Conservation (phyloP, 257 asterid genomes). For the Nyctanthes arbortristis region DNA sequence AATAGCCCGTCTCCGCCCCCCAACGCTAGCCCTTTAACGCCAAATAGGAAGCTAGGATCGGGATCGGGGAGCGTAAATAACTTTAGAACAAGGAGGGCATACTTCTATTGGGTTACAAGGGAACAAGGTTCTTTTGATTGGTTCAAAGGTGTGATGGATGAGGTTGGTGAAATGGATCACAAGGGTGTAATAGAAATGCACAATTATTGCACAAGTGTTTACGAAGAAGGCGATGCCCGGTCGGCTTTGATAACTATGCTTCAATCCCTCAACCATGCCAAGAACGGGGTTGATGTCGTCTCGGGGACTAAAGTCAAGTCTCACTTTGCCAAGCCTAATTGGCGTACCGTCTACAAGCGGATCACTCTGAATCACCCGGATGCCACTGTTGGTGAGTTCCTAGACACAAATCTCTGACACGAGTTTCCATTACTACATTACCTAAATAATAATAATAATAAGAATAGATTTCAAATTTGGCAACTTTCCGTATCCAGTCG, state of each 20-base stretch:
- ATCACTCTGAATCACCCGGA: constrained; percentile 69
- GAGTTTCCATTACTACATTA: too few relatives aligned
- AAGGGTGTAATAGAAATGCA: constrained; percentile 83
- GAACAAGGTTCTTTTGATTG: constrained; percentile 91
- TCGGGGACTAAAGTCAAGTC: constrained; percentile 88
- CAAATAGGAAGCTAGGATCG: constrained; percentile 29
- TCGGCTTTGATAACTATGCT: constrained; percentile 88
- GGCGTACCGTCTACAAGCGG: constrained; percentile 76
- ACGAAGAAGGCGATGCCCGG: constrained; percentile 87
- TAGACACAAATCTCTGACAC: not conserved
- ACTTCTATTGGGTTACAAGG: constrained; percentile 87
- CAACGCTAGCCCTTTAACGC: constrained; percentile 20
- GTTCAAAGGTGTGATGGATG: constrained; percentile 90
- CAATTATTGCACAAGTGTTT: constrained; percentile 86
- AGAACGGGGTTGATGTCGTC: constrained; percentile 74
- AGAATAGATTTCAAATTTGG: too few relatives aligned
- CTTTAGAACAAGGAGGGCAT: constrained; percentile 71
- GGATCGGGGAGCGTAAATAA: constrained; percentile 37
- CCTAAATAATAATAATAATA: too few relatives aligned
- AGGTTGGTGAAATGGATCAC: constrained; percentile 74
- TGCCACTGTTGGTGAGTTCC: constrained; percentile 59
- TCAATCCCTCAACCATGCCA: constrained; percentile 81
- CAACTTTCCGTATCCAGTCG: too few relatives aligned
- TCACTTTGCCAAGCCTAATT: constrained; percentile 88
- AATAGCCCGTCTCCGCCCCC: not conserved